Conservation (phyloP, 768 basidiomycete species). For the Galerina sulciceps region DNA sequence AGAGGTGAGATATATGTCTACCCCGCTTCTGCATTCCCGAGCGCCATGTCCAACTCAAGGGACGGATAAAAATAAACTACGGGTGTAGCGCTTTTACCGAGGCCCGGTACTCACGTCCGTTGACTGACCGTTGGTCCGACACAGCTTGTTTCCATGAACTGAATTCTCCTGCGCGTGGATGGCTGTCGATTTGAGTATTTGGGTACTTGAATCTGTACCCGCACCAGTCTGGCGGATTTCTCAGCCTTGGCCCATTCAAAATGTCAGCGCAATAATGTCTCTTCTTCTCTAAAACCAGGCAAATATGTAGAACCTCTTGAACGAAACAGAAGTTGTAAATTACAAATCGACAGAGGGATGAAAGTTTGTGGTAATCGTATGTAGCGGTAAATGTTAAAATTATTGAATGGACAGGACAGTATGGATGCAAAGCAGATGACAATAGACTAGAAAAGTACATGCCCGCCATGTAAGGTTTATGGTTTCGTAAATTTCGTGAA, state of each 20-base stretch:
- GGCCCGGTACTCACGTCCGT: neutral
- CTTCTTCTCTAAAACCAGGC: neutral
- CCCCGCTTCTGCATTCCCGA: conserved; percentile 3
- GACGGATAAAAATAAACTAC: neutral
- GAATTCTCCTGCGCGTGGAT: no score
- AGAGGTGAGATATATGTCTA: neutral
- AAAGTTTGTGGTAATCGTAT: no score
- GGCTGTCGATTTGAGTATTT: no score
- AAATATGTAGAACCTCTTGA: neutral
- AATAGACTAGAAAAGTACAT: conserved; percentile 4
- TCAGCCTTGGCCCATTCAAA: no score
- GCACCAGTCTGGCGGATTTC: no score
- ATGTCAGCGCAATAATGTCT: neutral
- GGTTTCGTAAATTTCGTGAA: conserved; percentile 22
- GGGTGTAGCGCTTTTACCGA: neutral
- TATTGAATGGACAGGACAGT: neutral
- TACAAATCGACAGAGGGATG: conserved; percentile 7
- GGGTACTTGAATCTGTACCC: no score
- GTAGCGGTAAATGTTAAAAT: neutral
- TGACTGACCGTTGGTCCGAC: neutral
- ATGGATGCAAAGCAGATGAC: neutral
- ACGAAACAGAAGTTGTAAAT: neutral
- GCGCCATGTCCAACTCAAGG: neutral
- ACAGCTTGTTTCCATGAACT: neutral
- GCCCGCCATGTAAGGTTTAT: neutral